phyloP scores from a whole-genome alignment of 2,329 filamentous ascomycete species.

The Ceratocystis eucalypticola region DNA sequence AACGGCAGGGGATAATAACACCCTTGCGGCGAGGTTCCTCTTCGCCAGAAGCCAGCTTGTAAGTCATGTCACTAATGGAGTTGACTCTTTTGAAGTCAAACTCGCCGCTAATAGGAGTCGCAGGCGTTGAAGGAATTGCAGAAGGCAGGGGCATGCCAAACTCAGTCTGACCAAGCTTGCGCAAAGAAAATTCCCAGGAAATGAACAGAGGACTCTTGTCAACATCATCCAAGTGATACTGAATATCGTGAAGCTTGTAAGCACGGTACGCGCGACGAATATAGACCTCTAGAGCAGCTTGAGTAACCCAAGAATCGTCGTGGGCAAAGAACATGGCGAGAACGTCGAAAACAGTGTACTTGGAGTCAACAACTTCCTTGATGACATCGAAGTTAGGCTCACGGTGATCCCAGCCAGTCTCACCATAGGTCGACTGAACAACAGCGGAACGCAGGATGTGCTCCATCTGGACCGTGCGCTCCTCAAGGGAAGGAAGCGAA shows the following conservation, averaged over 20 bases:
- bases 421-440: slow-evolving; percentile 90
- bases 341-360: slow-evolving; percentile 96
- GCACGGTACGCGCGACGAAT: slow-evolving; percentile 93
- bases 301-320: slow-evolving; percentile 81
- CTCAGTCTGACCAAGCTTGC: slow-evolving; percentile 85
- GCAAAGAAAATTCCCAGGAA: slow-evolving; percentile 90
- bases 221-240: slow-evolving; percentile 78
- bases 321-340: slow-evolving; percentile 90
- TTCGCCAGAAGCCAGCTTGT: slow-evolving; percentile 49
- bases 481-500: slow-evolving; percentile 87
- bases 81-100: slow-evolving; percentile 65
- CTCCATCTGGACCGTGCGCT: slow-evolving; percentile 93
- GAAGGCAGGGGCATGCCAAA: slow-evolving; percentile 71
- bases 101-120: slow-evolving; percentile 49
- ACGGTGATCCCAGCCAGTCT: slow-evolving; percentile 91
- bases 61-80: slow-evolving; percentile 95
- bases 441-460: slow-evolving; percentile 94
- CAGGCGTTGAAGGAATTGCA: slow-evolving; percentile 71
- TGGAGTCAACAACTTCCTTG: slow-evolving; percentile 96
- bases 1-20: slow-evolving; percentile 85
- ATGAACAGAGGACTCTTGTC: slow-evolving; percentile 55
- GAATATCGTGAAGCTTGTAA: slow-evolving; percentile 76
- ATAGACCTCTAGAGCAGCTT: slow-evolving; percentile 91
- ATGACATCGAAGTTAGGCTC: slow-evolving; percentile 81
- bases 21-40: slow-evolving; percentile 76